Percentiles rank a stretch among this genome's conserved stretches.
These are phyloP conservation scores for Fusarium sacchari DNA, from an alignment of 2,329 filamentous ascomycete genomes.

Conservation along the genomic window DNA sequence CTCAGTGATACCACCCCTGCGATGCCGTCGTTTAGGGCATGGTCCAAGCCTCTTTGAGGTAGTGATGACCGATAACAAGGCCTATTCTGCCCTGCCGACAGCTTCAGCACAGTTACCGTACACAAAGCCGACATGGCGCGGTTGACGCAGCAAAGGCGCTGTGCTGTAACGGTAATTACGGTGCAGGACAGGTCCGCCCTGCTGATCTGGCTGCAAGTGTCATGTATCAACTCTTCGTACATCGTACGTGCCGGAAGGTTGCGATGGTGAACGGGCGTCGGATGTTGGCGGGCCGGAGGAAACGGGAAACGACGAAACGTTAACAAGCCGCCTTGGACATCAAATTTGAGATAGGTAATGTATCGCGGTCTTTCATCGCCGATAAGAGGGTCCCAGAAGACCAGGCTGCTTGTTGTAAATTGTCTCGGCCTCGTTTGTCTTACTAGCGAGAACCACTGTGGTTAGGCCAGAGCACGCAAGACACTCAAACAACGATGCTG, in stretches of 20 bases:
- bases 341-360: neutral
- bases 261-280: slow-evolving; percentile 28
- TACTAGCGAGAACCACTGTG: slow-evolving; percentile 14
- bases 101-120: slow-evolving; percentile 14
- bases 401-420: slow-evolving; percentile 10
- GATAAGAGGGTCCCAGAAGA: slow-evolving; percentile 12
- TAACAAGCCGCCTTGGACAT: neutral
- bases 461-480: slow-evolving; percentile 27
- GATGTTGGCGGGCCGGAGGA: slow-evolving; percentile 23
- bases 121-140: slow-evolving; percentile 28
- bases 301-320: slow-evolving; percentile 15
- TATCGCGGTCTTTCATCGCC: neutral
- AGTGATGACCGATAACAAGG: slow-evolving; percentile 34
- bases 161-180: slow-evolving; percentile 19
- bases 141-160: slow-evolving; percentile 21
- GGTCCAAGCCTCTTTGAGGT: slow-evolving; percentile 28
- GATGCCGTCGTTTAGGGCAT: slow-evolving; percentile 17
- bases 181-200: slow-evolving; percentile 15
- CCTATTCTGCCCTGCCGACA: slow-evolving; percentile 16
- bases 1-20: slow-evolving; percentile 27
- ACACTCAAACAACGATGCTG: slow-evolving; percentile 7
- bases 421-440: slow-evolving; percentile 19
- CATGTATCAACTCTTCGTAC: slow-evolving; percentile 26
- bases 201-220: slow-evolving; percentile 21
- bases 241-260: slow-evolving; percentile 40